phyloP scores from a whole-genome alignment of 2,329 filamentous ascomycete species.

The Paradendryphiella salina region DNA sequence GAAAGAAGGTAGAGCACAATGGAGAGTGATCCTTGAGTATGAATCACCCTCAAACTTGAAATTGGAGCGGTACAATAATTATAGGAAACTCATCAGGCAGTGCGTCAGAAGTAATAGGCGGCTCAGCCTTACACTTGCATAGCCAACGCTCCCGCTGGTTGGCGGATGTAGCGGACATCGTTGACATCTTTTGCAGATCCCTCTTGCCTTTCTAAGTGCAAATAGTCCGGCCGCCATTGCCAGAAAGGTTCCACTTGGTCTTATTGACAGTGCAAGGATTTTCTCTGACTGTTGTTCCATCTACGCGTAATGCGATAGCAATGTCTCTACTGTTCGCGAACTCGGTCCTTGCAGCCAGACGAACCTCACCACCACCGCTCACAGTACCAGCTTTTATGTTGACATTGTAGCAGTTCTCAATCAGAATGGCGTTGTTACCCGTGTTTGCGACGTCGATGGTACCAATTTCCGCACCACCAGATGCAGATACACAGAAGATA shows the following conservation, averaged over 20 bases:
- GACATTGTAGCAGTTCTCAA: constrained; percentile 64
- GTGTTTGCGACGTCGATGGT: constrained; percentile 57
- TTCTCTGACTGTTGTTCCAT: constrained; percentile 57
- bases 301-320: constrained; percentile 55
- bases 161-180: not conserved
- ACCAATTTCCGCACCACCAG: constrained; percentile 57
- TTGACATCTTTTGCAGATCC: no score
- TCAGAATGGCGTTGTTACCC: constrained; percentile 60
- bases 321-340: constrained; percentile 60
- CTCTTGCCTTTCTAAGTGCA: constrained; percentile 15
- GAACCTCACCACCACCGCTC: constrained; percentile 60
- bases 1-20: no score
- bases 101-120: no score
- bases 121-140: not conserved
- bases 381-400: constrained; percentile 57
- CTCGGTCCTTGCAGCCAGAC: constrained; percentile 57
- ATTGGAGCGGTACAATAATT: no score
- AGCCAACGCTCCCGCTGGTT: not conserved
- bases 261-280: constrained; percentile 58
- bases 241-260: constrained; percentile 55
- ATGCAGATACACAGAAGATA: constrained; percentile 61
- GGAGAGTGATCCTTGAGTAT: no score
- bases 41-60: no score
- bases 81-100: no score
- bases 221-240: constrained; percentile 45